phyloP scores from a whole-genome alignment of 371 early-diverging fungal genomes.

The Chytridium lagenaria region DNA sequence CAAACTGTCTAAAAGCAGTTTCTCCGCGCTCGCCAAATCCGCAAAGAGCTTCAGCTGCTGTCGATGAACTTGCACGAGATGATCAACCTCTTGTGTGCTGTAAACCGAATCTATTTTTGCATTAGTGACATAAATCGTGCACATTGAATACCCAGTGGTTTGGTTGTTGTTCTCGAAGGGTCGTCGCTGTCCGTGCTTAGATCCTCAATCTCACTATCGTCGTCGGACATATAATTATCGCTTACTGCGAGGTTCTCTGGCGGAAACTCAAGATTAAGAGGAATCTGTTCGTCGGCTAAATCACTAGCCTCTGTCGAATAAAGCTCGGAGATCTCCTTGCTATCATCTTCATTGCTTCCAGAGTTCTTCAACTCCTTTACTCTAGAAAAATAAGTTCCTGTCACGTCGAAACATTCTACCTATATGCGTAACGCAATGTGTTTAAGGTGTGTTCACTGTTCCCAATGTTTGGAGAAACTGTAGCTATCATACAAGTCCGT shows the following conservation, averaged over 20 bases:
- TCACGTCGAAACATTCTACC: conserved; percentile 56
- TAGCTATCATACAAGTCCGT: conserved; percentile 97
- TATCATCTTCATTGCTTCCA: conserved; percentile 39
- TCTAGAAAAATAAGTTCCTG: conserved; percentile 50
- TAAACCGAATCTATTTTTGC: background rate
- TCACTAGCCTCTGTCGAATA: conserved; percentile 38
- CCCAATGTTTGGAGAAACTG: conserved; percentile 87
- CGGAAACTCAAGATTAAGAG: conserved; percentile 56
- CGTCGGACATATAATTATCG: conserved; percentile 38
- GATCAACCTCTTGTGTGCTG: conserved; percentile 57
- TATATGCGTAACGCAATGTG: conserved; percentile 97
- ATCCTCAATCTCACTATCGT: conserved; percentile 27
- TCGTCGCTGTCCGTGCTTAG: conserved; percentile 9
- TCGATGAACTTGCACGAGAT: conserved; percentile 77
- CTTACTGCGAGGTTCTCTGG: conserved; percentile 38
- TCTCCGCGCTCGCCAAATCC: conserved; percentile 78
- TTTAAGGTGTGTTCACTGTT: conserved; percentile 98
- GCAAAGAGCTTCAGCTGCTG: conserved; percentile 77
- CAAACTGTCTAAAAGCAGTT: conserved; percentile 75
- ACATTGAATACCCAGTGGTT: too few species aligned
- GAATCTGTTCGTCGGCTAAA: conserved; percentile 32
- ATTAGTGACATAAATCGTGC: background rate
- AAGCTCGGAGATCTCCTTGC: conserved; percentile 38
- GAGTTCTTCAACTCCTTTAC: conserved; percentile 88
- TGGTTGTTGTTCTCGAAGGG: background rate